A percentile compares a stretch with the other conserved stretches of the same genome.
Conservation (phyloP, 2,329 filamentous ascomycete genomes). For the Seiridium cupressi region DNA sequence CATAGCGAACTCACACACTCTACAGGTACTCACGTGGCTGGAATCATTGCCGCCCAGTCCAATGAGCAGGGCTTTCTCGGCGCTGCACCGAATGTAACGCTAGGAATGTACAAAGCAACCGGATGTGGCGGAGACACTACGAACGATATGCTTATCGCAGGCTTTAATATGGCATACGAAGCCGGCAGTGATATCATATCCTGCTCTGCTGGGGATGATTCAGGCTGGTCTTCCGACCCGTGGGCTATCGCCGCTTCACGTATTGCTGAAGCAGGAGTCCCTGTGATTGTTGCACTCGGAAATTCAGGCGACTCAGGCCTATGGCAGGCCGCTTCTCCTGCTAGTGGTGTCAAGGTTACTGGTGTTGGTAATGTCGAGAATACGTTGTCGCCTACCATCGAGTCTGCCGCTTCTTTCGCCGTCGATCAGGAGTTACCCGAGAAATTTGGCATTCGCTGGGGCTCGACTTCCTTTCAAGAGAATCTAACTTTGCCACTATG, state of each 20-base stretch:
- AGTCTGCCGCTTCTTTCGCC: conserved; percentile 14
- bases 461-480: background rate
- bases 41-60: conserved; percentile 42
- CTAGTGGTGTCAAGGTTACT: conserved; percentile 21
- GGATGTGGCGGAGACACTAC: conserved; percentile 30
- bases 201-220: conserved; percentile 22
- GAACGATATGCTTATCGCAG: conserved; percentile 39
- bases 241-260: conserved; percentile 23
- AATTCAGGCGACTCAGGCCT: conserved; percentile 22
- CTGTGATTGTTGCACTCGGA: conserved; percentile 23
- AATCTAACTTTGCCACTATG: background rate
- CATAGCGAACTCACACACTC: background rate
- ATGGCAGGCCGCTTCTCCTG: conserved; percentile 20
- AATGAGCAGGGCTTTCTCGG: conserved; percentile 37
- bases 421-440: conserved; percentile 4
- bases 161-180: conserved; percentile 40
- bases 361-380: conserved; percentile 23
- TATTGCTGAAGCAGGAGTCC: conserved; percentile 26
- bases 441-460: background rate
- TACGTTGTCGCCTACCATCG: conserved; percentile 12
- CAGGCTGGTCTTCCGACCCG: conserved; percentile 25
- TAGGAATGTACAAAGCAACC: conserved; percentile 39
- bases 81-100: conserved; percentile 37
- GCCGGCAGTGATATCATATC: conserved; percentile 35
- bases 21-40: conserved; percentile 37